Evolutionary conservation across 2,329 filamentous ascomycete genomes (phyloP), one percentile per base, ranked within the genome.

Genomic region (Diaporthe capsici): DNA sequence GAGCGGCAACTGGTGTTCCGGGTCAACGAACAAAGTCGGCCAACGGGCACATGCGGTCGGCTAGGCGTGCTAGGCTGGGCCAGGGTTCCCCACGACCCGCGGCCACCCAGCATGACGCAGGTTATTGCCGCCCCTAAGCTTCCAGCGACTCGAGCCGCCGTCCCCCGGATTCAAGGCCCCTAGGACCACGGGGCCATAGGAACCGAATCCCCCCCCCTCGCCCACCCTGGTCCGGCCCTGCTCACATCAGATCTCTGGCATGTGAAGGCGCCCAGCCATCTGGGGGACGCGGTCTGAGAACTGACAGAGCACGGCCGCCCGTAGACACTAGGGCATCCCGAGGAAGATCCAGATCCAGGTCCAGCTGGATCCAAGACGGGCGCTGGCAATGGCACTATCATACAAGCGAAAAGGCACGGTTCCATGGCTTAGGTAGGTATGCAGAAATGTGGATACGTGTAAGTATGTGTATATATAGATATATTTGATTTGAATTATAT

Each of bases 181-280:
- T n/a, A 34, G 53, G 28, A 31, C 25, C 28, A 34, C 5, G 12
- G 49, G 49, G 12, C 37, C 37, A 13, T 13, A 57, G n/a, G 22
- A 51, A 7, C 49, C 49, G 20, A 31, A 28, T n/a, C 28, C 28
- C 28, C 28, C 28, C 28, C 28, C 28, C 28, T 31, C 2, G 1
- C 42, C 42, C 37, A 25, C 65, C 63, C 63, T 67, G 44, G 60
- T 25, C 63, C 20, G 44, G 44, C 28, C 65, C 47, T 68, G 65
- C 47, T 68, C 65, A 68, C 63, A 51, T 53, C 63, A 53, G 22
- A 51, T 37, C 25, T 65, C 73, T 74, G 49, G 37, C 73, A 75
- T 75, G 73, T 75, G 67, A 75, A 75, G 57, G 44, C 34, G 72
- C 31, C 65, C 42, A 53, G 63, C 63, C 47, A 51, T 25, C 47